Evolutionary conservation across 805 yeast species (phyloP), one percentile per base, ranked within the genome.

Genomic region (Hanseniaspora taiwanica): DNA sequence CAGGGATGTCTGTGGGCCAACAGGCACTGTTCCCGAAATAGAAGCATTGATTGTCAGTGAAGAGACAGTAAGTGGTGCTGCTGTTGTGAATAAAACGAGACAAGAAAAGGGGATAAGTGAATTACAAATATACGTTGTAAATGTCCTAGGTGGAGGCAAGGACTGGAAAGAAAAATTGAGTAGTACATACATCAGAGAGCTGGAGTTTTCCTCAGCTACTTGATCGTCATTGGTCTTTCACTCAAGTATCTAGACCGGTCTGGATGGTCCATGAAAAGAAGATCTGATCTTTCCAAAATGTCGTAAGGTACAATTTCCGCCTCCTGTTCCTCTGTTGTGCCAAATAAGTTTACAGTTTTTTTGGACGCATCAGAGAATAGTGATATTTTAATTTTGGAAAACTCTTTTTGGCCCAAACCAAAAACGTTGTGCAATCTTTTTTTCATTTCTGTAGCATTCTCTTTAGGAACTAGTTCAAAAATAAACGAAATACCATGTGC

Each of bases 1-100:
- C 36, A 70, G 76, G 44, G 97, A 91, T 55, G 71, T 87, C 0
- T 86, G 93, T 60, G 99, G 99, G 0, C 98, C 97, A 3, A 86
- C 98, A 0, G 94, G 85, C 0, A 68, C 71, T 10, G 68, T 81
- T 2, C 66, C 68, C 12, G 78, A 76, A 37, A 83, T 91, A 31
- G 82, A 87, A 48, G 80, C 86, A 1, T 66, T 91, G 32, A 76
- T 89, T 0, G 75, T 91, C 3, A 83, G 94, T 47, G 66, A 74
- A 35, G 98, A 91, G 51, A 80, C 96, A 0, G 59, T 66, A 0
- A 55, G 67, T 8, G 97, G 97, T 2, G 97, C 83, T 0, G 71
- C 63, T 0, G 65, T 66, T 42, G 79, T 91, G 35, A 91, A 93
- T 52, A 63, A 72, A 12, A 68, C 68, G 29, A 70, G 99, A 48